Percentiles rank a stretch among this genome's conserved stretches.
These are phyloP conservation scores for Coleophoma cylindrospora DNA, from an alignment of 2,329 filamentous ascomycete genomes.

Conservation along the genomic window DNA sequence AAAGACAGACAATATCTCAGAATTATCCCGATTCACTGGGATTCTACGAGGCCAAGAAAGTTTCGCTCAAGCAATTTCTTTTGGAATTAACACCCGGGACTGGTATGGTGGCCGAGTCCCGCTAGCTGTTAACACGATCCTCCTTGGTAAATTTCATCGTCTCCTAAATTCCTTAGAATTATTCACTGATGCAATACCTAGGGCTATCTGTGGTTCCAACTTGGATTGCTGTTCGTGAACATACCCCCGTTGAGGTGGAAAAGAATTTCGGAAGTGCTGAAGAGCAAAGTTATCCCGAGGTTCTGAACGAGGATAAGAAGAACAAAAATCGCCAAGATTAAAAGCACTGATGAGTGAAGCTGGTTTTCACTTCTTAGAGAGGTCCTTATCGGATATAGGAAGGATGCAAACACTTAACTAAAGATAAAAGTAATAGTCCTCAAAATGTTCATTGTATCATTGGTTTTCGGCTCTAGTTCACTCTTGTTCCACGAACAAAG, in stretches of 20 bases:
- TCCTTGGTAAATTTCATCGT: background rate
- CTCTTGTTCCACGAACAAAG: too few relatives aligned
- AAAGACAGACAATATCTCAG: conserved; percentile 50
- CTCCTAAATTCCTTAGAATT: background rate
- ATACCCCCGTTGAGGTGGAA: conserved; percentile 6
- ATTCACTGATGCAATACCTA: background rate
- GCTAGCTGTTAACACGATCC: conserved; percentile 29
- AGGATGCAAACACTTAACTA: too few relatives aligned
- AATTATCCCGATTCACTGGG: conserved; percentile 36
- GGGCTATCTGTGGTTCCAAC: conserved; percentile 5
- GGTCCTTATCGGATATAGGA: too few relatives aligned
- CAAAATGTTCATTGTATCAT: too few relatives aligned
- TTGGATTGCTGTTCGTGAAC: conserved; percentile 5
- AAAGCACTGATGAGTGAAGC: too few relatives aligned
- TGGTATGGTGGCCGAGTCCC: conserved; percentile 37
- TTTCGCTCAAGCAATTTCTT: conserved; percentile 37
- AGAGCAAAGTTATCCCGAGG: background rate
- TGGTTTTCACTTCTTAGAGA: too few relatives aligned
- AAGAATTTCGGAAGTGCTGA: conserved; percentile 1
- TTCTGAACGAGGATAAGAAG: too few relatives aligned
- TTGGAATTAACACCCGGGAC: conserved; percentile 34
- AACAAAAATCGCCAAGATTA: too few relatives aligned
- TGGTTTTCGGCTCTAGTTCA: too few relatives aligned
- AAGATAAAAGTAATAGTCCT: too few relatives aligned
- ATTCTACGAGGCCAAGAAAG: conserved; percentile 39